Percentiles rank a stretch among this genome's conserved stretches.
Conservation (phyloP, 2,329 filamentous ascomycete genomes). For the Macroventuria anomochaeta region DNA sequence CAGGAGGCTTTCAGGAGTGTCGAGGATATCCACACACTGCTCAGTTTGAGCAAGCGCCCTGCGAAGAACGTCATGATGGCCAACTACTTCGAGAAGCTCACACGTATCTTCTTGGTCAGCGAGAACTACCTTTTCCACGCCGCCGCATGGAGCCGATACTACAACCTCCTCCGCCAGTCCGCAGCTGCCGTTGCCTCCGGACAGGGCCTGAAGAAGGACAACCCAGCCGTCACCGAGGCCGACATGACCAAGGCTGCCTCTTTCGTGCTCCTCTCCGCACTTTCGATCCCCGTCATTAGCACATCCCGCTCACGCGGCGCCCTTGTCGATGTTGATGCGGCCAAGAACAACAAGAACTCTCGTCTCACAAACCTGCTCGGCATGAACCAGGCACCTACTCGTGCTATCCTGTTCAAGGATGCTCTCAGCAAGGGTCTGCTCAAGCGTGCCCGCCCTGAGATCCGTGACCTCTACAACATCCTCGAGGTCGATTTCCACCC, state of each 20-base stretch:
- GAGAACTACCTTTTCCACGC: constrained; percentile 99
- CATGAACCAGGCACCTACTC: constrained; percentile 88
- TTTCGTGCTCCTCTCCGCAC: constrained; percentile 90
- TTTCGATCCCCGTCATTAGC: constrained; percentile 99
- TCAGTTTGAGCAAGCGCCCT: constrained; percentile 96
- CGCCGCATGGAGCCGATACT: constrained; percentile 96
- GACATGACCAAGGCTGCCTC: constrained; percentile 95
- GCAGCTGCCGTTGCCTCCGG: constrained; percentile 81
- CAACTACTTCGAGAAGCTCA: constrained; percentile 99
- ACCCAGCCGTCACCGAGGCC: constrained; percentile 84
- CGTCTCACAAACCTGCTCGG: constrained; percentile 94
- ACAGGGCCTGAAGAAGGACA: constrained; percentile 91
- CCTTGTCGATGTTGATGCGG: constrained; percentile 95
- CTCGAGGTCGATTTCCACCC: constrained; percentile 99
- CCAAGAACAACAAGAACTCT: constrained; percentile 98
- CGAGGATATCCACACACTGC: constrained; percentile 96
- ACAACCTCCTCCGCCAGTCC: constrained; percentile 92
- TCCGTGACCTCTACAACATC: constrained; percentile 97
- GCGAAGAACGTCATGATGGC: constrained; percentile 99
- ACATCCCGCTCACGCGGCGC: constrained; percentile 94
- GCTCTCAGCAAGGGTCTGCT: constrained; percentile 93
- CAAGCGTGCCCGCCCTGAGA: constrained; percentile 90
- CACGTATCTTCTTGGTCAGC: constrained; percentile 96
- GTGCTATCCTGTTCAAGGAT: constrained; percentile 92
- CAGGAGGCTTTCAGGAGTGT: constrained; percentile 99